Percentiles rank a stretch among this genome's conserved stretches.
Evolutionary conservation across 345 rosid genomes (phyloP).

Genomic region (Psidium guajava): DNA sequence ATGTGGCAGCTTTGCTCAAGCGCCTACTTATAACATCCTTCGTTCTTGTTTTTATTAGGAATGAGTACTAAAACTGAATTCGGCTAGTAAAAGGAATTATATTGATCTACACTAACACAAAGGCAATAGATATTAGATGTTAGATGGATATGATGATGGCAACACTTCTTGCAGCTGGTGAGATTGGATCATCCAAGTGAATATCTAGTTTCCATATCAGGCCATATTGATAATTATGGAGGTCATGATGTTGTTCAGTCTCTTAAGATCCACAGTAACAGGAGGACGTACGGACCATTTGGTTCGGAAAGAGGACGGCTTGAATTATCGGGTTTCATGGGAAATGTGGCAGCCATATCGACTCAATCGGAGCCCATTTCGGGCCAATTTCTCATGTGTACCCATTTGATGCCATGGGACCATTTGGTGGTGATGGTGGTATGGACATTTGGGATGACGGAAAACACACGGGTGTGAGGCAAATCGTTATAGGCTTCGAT

Average conservation of each 20-base stretch:
- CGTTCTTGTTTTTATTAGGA: background rate
- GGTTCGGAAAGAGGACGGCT: background rate
- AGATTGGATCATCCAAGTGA: background rate
- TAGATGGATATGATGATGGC: background rate
- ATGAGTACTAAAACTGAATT: background rate
- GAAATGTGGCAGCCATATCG: background rate
- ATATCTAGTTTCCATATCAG: background rate
- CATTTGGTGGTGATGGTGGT: background rate
- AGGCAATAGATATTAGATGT: background rate
- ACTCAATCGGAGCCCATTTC: background rate
- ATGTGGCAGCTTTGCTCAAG: background rate
- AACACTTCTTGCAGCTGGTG: background rate
- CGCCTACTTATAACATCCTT: background rate
- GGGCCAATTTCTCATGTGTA: background rate
- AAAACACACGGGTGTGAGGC: background rate
- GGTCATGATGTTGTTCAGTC: background rate
- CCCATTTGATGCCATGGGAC: background rate
- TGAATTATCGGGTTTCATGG: background rate
- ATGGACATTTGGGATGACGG: background rate
- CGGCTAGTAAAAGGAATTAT: background rate
- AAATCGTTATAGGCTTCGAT: background rate
- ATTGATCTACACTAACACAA: background rate
- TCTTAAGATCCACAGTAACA: background rate
- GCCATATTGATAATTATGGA: background rate
- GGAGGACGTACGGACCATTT: background rate